Percentiles rank a stretch among this genome's conserved stretches.
Evolutionary conservation across 768 basidiomycete species (phyloP).

Genomic region (Phaeotremella skinneri): DNA sequence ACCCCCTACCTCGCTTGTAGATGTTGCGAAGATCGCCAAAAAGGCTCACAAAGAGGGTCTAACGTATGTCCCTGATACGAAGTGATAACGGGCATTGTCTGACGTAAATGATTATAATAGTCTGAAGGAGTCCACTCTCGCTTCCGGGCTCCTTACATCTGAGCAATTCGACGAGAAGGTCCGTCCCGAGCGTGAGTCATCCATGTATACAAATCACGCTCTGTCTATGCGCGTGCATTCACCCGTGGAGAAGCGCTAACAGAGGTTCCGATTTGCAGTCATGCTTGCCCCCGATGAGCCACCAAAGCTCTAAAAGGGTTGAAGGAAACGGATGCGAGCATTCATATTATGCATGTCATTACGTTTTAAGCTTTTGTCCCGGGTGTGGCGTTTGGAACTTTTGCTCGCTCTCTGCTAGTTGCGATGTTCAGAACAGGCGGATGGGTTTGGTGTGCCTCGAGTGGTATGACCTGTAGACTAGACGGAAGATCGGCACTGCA

Average conservation of each 20-base stretch:
- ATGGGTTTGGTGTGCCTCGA: no score
- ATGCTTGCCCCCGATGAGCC: constrained; percentile 51
- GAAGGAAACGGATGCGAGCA: not conserved
- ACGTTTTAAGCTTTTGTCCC: not conserved
- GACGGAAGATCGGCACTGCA: no score
- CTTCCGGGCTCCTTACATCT: constrained; percentile 75
- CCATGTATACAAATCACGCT: no score
- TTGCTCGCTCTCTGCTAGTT: no score
- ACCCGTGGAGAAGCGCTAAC: constrained; percentile 10
- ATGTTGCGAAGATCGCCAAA: constrained; percentile 97
- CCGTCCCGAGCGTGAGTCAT: constrained; percentile 52
- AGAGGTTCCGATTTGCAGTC: constrained; percentile 27
- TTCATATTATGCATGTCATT: not conserved
- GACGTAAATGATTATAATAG: constrained; percentile 26
- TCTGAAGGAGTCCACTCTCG: constrained; percentile 87
- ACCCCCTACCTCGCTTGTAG: constrained; percentile 54
- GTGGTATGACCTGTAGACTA: no score
- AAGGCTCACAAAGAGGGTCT: constrained; percentile 99
- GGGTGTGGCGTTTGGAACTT: no score
- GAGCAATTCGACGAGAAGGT: constrained; percentile 94
- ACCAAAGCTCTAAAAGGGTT: not conserved
- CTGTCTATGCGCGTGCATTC: no score
- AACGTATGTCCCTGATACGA: constrained; percentile 62
- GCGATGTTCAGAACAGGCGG: no score
- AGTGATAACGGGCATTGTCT: no score